Evolutionary conservation across 306 rosid genomes (phyloP).

Genomic region (Acacia melanoxylon): DNA sequence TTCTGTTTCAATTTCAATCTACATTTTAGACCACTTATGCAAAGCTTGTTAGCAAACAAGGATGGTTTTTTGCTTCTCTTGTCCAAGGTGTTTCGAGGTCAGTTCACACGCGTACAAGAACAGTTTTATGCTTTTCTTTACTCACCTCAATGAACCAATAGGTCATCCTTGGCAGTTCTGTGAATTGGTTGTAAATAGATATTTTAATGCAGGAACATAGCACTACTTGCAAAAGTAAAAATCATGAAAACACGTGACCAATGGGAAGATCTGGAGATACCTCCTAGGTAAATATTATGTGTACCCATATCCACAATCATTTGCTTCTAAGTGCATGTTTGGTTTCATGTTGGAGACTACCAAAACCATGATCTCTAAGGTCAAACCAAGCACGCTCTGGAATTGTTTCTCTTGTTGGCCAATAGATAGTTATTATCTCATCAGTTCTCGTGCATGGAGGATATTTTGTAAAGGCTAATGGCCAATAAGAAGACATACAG

Average conservation of each 20-base stretch:
- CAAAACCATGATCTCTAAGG: neutral
- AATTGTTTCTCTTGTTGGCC: conserved; percentile 15
- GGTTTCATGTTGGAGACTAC: neutral
- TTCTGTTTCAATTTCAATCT: conserved; percentile 20
- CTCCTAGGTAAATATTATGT: conserved; percentile 53
- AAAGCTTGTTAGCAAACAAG: conserved; percentile 80
- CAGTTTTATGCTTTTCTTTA: conserved; percentile 13
- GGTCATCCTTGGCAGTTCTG: conserved; percentile 13
- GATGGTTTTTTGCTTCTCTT: conserved; percentile 81
- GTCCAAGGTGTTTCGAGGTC: conserved; percentile 67
- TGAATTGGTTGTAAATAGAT: conserved; percentile 21
- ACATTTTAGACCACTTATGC: conserved; percentile 75
- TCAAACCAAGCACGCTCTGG: neutral
- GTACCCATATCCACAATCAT: neutral
- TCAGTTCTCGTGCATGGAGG: neutral
- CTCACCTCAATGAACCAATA: conserved; percentile 4
- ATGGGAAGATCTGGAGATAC: conserved; percentile 79
- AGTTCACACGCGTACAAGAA: conserved; percentile 38
- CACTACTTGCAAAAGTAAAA: conserved; percentile 76
- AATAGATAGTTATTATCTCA: conserved; percentile 6
- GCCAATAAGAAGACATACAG: no score
- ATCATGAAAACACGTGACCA: conserved; percentile 58
- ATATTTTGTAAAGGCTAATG: no score
- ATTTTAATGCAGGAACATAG: conserved; percentile 63
- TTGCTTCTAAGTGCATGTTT: neutral